Evolutionary conservation across 257 asterid species (phyloP).

Genomic region (Striga asiatica): DNA sequence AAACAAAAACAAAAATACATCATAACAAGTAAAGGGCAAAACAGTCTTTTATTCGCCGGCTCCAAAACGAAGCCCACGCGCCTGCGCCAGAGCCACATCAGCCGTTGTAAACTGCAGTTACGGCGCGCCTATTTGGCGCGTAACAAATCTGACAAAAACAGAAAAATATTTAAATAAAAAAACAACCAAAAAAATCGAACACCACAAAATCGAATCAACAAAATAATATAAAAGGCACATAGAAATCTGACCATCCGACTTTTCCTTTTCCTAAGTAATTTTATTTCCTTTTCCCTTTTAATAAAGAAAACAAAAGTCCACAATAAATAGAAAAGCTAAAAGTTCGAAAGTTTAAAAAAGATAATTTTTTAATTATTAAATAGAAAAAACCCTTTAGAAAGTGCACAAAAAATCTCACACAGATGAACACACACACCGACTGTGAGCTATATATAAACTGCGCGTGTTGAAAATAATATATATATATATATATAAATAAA

Average conservation of each 20-base stretch:
- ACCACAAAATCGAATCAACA: not conserved
- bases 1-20: too few relatives aligned
- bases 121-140: conserved; percentile 32
- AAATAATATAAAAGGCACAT: not conserved
- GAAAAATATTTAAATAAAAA: not conserved
- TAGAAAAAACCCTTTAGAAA: conserved; percentile 7
- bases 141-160: conserved; percentile 17
- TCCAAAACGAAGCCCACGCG: not conserved
- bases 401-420: conserved; percentile 15
- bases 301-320: not conserved
- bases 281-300: too few relatives aligned
- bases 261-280: not conserved
- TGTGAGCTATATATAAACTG: conserved; percentile 19
- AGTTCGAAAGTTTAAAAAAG: not conserved
- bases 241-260: not conserved
- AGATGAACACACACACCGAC: conserved; percentile 12
- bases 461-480: conserved; percentile 12
- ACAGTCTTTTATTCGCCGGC: conserved; percentile 9
- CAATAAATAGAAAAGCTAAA: not conserved
- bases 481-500: conserved; percentile 10
- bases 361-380: not conserved
- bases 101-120: not conserved
- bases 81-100: not conserved
- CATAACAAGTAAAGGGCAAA: conserved; percentile 3
- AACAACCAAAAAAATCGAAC: not conserved